Conservation (phyloP, 768 basidiomycete species). For the Leucocoprinus birnbaumii region DNA sequence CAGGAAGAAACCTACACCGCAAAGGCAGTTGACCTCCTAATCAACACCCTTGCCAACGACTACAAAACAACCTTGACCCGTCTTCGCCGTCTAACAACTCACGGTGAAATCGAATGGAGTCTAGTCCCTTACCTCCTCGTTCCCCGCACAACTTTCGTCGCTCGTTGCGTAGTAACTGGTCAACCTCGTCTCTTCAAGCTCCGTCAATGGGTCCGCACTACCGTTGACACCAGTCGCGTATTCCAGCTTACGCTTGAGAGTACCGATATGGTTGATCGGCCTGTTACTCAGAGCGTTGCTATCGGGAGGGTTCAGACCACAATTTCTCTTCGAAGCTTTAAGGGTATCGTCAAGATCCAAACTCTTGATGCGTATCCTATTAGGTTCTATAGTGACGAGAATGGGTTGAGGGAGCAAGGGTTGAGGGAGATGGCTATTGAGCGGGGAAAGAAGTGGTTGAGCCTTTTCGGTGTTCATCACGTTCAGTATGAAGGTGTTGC, state of each 20-base stretch:
- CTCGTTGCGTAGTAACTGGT: conserved; percentile 50
- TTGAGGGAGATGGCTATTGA: conserved; percentile 36
- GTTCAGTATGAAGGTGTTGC: conserved; percentile 55
- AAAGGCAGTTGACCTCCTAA: conserved; percentile 47
- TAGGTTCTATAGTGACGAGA: conserved; percentile 44
- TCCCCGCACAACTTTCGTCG: conserved; percentile 48
- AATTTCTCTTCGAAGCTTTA: conserved; percentile 39
- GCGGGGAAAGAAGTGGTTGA: conserved; percentile 58
- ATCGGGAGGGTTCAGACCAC: conserved; percentile 38
- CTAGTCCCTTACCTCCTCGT: conserved; percentile 54
- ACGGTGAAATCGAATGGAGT: conserved; percentile 57
- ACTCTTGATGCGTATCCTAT: conserved; percentile 51
- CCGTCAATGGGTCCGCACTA: conserved; percentile 32
- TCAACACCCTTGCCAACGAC: conserved; percentile 46
- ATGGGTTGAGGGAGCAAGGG: conserved; percentile 16
- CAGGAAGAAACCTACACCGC: conserved; percentile 40
- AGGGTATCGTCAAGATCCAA: conserved; percentile 49
- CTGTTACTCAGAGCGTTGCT: conserved; percentile 29
- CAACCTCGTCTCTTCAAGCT: conserved; percentile 50
- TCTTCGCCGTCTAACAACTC: conserved; percentile 44
- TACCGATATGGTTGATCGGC: conserved; percentile 46
- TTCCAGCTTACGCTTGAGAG: conserved; percentile 49
- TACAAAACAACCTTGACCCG: conserved; percentile 45
- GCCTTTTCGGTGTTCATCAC: conserved; percentile 52
- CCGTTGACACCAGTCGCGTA: conserved; percentile 30